phyloP scores from a whole-genome alignment of 2,329 filamentous ascomycete genomes.

The Aspergillus felis region DNA sequence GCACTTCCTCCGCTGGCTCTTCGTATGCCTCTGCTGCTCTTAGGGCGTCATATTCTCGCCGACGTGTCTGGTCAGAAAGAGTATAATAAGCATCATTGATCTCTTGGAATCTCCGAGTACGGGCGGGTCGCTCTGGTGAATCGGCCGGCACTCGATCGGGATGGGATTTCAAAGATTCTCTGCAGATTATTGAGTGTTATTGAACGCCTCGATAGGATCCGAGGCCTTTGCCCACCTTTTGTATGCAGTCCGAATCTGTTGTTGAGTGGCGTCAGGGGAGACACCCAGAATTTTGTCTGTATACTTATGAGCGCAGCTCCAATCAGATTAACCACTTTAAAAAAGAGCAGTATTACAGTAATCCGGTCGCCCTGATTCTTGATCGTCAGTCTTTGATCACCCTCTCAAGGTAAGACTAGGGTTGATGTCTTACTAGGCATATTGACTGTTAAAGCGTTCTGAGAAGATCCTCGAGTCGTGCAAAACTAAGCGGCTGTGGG shows the following conservation, averaged over 20 bases:
- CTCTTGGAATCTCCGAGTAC: slow-evolving; percentile 85
- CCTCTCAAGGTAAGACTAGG: slow-evolving; percentile 1
- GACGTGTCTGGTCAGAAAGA: slow-evolving; percentile 71
- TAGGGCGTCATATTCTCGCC: slow-evolving; percentile 74
- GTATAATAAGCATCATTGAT: slow-evolving; percentile 94
- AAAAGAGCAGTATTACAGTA: slow-evolving; percentile 34
- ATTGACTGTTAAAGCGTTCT: not conserved
- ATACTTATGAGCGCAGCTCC: slow-evolving; percentile 4
- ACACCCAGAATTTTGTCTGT: slow-evolving; percentile 72
- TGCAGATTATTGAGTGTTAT: slow-evolving; percentile 31
- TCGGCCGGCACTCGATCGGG: slow-evolving; percentile 82
- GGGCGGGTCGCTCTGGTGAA: slow-evolving; percentile 74
- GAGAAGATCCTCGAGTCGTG: not conserved
- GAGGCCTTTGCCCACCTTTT: slow-evolving; percentile 61
- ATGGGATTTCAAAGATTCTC: slow-evolving; percentile 85
- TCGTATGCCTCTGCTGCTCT: slow-evolving; percentile 54
- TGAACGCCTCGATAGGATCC: slow-evolving; percentile 7
- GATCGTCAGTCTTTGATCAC: not conserved
- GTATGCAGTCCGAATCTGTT: slow-evolving; percentile 90
- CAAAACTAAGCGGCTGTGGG: not conserved
- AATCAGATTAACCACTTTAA: not conserved
- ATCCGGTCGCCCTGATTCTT: slow-evolving; percentile 27
- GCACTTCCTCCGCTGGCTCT: slow-evolving; percentile 48
- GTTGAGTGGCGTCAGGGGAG: slow-evolving; percentile 66
- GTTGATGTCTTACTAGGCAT: slow-evolving; percentile 23